Conservation (phyloP, 2,329 filamentous ascomycete genomes). For the Fonsecaea monophora region DNA sequence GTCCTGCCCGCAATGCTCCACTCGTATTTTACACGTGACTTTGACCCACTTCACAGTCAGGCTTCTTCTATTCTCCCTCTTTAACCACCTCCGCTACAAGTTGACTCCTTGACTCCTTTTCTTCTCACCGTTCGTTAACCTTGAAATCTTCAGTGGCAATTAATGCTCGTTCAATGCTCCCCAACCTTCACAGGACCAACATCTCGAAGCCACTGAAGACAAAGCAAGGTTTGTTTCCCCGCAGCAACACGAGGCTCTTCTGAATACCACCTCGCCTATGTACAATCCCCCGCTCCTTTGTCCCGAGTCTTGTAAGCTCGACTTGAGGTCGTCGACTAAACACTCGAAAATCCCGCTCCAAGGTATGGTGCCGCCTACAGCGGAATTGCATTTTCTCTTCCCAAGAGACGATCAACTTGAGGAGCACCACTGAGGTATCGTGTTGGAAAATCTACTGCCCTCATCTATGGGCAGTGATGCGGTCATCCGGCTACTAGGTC, state of each 20-base stretch:
- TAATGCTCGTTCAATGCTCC: neutral
- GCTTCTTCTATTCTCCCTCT: neutral
- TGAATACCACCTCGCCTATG: neutral
- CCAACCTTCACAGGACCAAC: too few relatives aligned
- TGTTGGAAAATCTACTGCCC: neutral
- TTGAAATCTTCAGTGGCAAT: neutral
- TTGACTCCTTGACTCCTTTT: too few relatives aligned
- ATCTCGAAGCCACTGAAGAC: neutral
- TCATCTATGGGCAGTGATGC: neutral
- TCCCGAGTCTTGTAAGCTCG: neutral
- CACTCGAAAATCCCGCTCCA: neutral
- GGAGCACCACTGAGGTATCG: neutral
- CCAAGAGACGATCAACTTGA: neutral
- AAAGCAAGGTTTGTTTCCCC: neutral
- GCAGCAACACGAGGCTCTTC: neutral
- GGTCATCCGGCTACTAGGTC: neutral
- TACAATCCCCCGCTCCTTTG: conserved; percentile 3
- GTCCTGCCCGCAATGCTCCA: neutral
- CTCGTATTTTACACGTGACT: neutral
- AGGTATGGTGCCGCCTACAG: neutral
- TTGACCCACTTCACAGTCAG: neutral
- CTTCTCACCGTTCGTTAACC: too few relatives aligned
- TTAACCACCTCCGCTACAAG: neutral
- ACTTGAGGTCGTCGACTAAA: neutral
- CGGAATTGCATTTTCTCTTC: neutral